These are phyloP conservation scores for Lagenidium giganteum DNA, from an alignment of 352 stramenopile genomes.

Conservation along the genomic window DNA sequence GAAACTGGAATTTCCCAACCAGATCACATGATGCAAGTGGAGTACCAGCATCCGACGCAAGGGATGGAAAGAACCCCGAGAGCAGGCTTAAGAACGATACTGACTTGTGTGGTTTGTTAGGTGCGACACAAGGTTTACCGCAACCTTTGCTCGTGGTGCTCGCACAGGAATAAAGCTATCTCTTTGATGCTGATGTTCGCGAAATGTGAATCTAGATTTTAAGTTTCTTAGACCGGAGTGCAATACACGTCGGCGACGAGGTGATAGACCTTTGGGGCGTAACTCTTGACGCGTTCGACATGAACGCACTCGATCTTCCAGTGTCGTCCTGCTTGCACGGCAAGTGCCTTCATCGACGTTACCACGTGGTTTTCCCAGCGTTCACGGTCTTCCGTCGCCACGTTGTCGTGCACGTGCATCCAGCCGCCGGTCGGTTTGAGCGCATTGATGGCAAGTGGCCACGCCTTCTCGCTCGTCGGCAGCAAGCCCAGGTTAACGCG, in stretches of 20 bases:
- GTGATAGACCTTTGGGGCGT: conserved; percentile 88
- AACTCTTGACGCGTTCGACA: conserved; percentile 90
- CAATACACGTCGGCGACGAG: conserved; percentile 83
- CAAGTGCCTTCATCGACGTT: conserved; percentile 40
- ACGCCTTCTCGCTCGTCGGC: conserved; percentile 93
- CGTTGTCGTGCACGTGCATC: conserved; percentile 97
- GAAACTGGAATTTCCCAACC: too few relatives aligned
- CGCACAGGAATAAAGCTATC: too few relatives aligned
- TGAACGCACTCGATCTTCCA: conserved; percentile 82
- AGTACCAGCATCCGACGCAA: too few relatives aligned
- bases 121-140: too few relatives aligned
- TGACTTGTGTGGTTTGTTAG: too few relatives aligned
- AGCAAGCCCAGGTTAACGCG: conserved; percentile 94
- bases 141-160: too few relatives aligned
- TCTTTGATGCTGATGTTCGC: too few relatives aligned
- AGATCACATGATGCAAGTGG: too few relatives aligned
- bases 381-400: conserved; percentile 78
- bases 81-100: too few relatives aligned
- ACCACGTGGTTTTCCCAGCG: conserved; percentile 71
- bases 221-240: too few relatives aligned
- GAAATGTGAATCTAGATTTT: too few relatives aligned
- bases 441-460: conserved; percentile 88
- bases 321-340: conserved; percentile 30
- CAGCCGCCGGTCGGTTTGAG: conserved; percentile 87
- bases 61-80: too few relatives aligned